phyloP scores from a whole-genome alignment of 768 basidiomycete species.

The Pleurotus sapidus region DNA sequence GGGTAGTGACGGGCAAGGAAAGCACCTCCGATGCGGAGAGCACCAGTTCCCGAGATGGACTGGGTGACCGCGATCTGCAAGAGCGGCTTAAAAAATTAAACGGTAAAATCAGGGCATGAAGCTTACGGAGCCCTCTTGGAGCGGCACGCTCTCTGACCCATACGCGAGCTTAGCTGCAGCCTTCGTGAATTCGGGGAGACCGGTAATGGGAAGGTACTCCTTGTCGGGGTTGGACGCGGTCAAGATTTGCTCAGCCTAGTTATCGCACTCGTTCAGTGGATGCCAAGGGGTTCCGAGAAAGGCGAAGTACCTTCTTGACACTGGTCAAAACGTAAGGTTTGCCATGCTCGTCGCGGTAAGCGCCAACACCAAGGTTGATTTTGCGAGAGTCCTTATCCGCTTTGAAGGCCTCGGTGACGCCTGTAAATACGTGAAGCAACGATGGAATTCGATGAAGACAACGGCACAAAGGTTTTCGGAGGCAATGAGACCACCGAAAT shows the following conservation, averaged over 20 bases:
- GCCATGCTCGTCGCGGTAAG: slow-evolving; percentile 90
- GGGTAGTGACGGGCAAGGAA: slow-evolving; percentile 91
- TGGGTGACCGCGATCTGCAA: slow-evolving; percentile 81
- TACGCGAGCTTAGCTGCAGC: slow-evolving; percentile 90
- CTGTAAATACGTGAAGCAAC: slow-evolving; percentile 31
- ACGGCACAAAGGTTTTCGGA: slow-evolving; percentile 12
- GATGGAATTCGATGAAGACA: slow-evolving; percentile 2
- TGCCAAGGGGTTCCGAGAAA: slow-evolving; percentile 8
- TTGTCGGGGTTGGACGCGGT: slow-evolving; percentile 73
- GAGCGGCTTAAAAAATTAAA: too few relatives aligned
- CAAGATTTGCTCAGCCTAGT: slow-evolving; percentile 75
- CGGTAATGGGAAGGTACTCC: slow-evolving; percentile 96
- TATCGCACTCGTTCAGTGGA: neutral
- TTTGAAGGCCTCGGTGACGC: slow-evolving; percentile 95
- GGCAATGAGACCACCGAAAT: slow-evolving; percentile 4
- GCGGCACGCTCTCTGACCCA: slow-evolving; percentile 72
- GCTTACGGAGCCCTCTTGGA: slow-evolving; percentile 72
- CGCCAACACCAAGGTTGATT: slow-evolving; percentile 97
- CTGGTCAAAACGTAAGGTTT: slow-evolving; percentile 92
- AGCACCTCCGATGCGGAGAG: slow-evolving; percentile 90
- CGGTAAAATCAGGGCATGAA: neutral
- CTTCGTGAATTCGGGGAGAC: slow-evolving; percentile 81
- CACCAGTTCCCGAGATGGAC: slow-evolving; percentile 97
- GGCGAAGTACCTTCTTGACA: slow-evolving; percentile 70
- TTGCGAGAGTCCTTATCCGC: slow-evolving; percentile 89